Evolutionary conservation across 2,329 filamentous ascomycete species (phyloP), one percentile per base, ranked within the genome.

Genomic region (Paecilomyces formosus): DNA sequence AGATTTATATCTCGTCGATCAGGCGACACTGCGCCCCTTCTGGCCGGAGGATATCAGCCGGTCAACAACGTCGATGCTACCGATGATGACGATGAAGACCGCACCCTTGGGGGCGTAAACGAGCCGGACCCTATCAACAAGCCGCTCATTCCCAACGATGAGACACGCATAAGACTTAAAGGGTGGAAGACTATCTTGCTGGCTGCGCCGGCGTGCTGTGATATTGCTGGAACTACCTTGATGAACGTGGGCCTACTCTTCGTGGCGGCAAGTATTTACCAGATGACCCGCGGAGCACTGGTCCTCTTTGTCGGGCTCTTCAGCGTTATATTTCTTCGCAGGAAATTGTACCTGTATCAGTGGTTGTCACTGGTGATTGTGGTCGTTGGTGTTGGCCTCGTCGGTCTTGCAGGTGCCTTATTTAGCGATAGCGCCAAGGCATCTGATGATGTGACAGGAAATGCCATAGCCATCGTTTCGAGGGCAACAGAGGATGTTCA

Each of bases 241-340:
- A 97, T 99, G 92, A 99, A 99, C 70, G 89, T 91, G 3, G 94
- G 94, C 3, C 81, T 99, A 64, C 82, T 97, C 54, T 92, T 97
- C 71, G 92, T 97, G 24, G 94, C 90, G 12, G 91, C 94, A 1
- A 95, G 90, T 61, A 97, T 99, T 69, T 99, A 97, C 76, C 94
- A 99, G 77, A 99, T 99, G 94, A 97, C 93, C 1, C 83, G 94
- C 60, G 94, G 94, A 8, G 94, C 94, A 0, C 81, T 99, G 50
- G 93, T 99, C 2, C 82, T 99, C 6, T 99, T 99, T 67, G 94
- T 99, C 21, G 94, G 94, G 0, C 78, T 97, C 0, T 97, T 99
- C 77, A 96, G 92, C 69, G 92, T 99, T 28, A 68, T 96, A 12
- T 97, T 99, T 74, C 80, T 99, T 58, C 87, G 85, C 67, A 85